A percentile compares a stretch with the other conserved stretches of the same genome.
Evolutionary conservation across 192 early-diverging fungal genomes (phyloP).

Genomic region (Gryganskiella cystojenkinii): DNA sequence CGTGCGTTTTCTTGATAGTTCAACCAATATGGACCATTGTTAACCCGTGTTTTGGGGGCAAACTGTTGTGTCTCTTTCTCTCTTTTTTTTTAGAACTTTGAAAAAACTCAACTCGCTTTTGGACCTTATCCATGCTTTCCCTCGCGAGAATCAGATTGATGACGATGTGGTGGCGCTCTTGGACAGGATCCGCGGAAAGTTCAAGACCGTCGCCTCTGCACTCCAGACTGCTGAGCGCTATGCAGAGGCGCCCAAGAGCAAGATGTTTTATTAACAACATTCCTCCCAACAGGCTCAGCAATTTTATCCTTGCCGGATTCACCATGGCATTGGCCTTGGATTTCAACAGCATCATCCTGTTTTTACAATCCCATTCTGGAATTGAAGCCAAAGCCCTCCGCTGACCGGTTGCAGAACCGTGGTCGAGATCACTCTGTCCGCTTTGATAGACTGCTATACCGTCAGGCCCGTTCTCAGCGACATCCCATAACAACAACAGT

Average conservation of each 20-base stretch:
- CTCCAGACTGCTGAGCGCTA: conserved; percentile 47
- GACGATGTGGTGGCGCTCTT: conserved; percentile 60
- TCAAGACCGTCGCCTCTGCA: conserved; percentile 59
- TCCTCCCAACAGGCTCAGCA: neutral
- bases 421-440: too few species aligned
- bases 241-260: conserved; percentile 45
- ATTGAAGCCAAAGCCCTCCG: too few species aligned
- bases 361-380: too few species aligned
- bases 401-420: too few species aligned
- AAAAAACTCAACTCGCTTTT: conserved; percentile 58
- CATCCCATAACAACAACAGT: too few species aligned
- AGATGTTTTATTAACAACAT: conserved; percentile 42
- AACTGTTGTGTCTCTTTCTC: conserved; percentile 1
- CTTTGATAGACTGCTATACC: too few species aligned
- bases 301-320: too few species aligned
- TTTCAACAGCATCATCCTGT: too few species aligned
- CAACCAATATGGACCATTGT: neutral
- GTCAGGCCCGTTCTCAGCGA: too few species aligned
- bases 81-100: conserved; percentile 43
- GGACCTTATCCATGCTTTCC: conserved; percentile 57
- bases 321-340: too few species aligned
- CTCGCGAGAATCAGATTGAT: conserved; percentile 58
- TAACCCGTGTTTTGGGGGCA: neutral
- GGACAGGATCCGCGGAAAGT: conserved; percentile 65
- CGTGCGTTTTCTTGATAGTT: neutral